Base-by-base conservation (phyloP, 495 filamentous ascomycete genomes). In the Astrocystis sublimbata region DNA sequence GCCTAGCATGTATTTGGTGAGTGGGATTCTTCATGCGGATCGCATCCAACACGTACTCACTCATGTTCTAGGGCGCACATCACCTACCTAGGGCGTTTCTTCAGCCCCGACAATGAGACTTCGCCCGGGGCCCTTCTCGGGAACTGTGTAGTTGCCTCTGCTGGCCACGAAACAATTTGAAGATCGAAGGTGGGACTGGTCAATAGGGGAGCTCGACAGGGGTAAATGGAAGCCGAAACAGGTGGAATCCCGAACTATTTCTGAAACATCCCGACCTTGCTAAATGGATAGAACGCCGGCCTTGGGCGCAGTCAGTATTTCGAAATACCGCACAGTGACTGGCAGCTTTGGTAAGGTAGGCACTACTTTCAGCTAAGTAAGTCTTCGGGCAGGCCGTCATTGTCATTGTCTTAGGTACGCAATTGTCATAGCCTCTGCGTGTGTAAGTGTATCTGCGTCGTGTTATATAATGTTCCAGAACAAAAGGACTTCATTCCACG, bases 221-320 rank as follows among this genome's bases (percentile, higher is more conserved):
- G 55, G 55, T 47, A 21, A 17, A 8, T 23, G 28, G 45, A 42
- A 30, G 40, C 42, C 30, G 30, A 46, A 58, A 47, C 41, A 49
- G n/a, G n/a, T n/a, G n/a, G 23, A 49, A 19, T 23, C 36, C 47
- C 23, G 56, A 56, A 57, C 47, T 12, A 41, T 50, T 60, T 69
- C 66, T 71, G 68, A 71, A 71, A 71, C 68, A 62, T 12, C 59
- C 63, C 54, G 54, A 55, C 36, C 55, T 23, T 52, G 55, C 58
- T 49, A 49, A 59, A n/a, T n/a, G n/a, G n/a, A n/a, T n/a, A n/a
- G 38, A 43, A 49, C 50, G 13, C 40, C 21, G 21, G 23, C 23
- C n/a, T n/a, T n/a, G 3, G n/a, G n/a, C n/a, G n/a, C n/a, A n/a
- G n/a, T n/a, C n/a, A n/a, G n/a, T n/a, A n/a, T n/a, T n/a, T n/a